Conservation (phyloP, 2,329 filamentous ascomycete genomes). For the Penicillium verrucosum region DNA sequence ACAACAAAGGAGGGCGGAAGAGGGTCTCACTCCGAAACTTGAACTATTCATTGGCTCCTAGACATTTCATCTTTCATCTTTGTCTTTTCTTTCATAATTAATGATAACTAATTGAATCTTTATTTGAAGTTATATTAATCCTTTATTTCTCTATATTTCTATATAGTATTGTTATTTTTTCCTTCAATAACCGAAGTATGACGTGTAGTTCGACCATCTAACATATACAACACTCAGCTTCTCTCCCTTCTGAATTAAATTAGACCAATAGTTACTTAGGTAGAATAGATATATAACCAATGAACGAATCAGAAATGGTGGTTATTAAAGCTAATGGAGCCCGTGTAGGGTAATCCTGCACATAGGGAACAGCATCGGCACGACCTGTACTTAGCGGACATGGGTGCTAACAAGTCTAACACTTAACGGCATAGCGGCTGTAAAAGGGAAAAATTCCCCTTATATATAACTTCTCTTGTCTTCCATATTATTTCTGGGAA, state of each 20-base stretch:
- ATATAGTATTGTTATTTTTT: neutral
- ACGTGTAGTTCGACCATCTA: neutral
- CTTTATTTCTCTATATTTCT: neutral
- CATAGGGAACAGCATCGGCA: slow-evolving; percentile 28
- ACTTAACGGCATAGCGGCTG: slow-evolving; percentile 34
- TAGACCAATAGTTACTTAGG: neutral
- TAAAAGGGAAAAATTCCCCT: neutral
- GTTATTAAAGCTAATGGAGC: slow-evolving; percentile 3
- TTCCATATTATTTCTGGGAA: neutral
- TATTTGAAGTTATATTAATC: neutral
- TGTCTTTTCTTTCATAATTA: neutral
- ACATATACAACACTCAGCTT: too few relatives aligned
- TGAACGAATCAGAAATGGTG: slow-evolving; percentile 1
- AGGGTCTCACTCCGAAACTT: neutral
- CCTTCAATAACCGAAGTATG: slow-evolving; percentile 7
- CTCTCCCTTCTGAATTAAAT: neutral
- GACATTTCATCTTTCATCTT: neutral
- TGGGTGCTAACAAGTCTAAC: slow-evolving; percentile 28
- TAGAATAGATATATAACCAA: neutral
- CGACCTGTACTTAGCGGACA: slow-evolving; percentile 27
- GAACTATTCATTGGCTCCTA: neutral
- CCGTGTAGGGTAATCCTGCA: slow-evolving; percentile 26
- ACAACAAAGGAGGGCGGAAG: neutral
- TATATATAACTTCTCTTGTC: neutral
- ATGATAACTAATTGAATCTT: neutral